Conservation (phyloP, 2,329 filamentous ascomycete genomes). For the Fusarium verticillioides region DNA sequence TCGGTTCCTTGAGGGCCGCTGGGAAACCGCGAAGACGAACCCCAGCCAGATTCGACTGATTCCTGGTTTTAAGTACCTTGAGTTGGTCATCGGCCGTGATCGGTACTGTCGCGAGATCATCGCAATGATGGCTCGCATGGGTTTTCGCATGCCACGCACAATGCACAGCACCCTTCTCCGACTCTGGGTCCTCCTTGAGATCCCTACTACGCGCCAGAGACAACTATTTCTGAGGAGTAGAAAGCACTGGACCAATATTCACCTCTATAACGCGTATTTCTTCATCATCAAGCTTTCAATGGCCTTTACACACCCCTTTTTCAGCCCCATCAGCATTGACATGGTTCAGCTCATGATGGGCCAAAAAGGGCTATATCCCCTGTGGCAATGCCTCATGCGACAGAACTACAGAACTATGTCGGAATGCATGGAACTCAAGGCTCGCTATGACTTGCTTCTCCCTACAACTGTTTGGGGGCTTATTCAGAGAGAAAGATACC, state of each 20-base stretch:
- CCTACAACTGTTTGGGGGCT: conserved; percentile 45
- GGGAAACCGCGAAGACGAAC: conserved; percentile 11
- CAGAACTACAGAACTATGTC: conserved; percentile 59
- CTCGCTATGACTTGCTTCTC: conserved; percentile 66
- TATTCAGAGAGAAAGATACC: conserved; percentile 31
- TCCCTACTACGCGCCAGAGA: conserved; percentile 67
- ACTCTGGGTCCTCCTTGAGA: conserved; percentile 79
- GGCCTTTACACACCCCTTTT: conserved; percentile 72
- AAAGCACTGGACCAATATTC: conserved; percentile 65
- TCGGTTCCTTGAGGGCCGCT: conserved; percentile 6
- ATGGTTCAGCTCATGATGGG: conserved; percentile 69
- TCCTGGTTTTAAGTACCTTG: conserved; percentile 74
- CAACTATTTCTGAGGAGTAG: conserved; percentile 63
- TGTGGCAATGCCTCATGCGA: conserved; percentile 70
- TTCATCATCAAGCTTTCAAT: conserved; percentile 80
- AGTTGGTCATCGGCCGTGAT: conserved; percentile 71
- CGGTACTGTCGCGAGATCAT: conserved; percentile 70
- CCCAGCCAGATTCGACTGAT: conserved; percentile 58
- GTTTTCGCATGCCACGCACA: conserved; percentile 64
- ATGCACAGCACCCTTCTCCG: conserved; percentile 66
- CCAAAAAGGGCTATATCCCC: conserved; percentile 64
- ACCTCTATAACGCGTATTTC: conserved; percentile 70
- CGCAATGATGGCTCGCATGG: conserved; percentile 66
- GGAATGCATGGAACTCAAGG: conserved; percentile 67
- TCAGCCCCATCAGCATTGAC: conserved; percentile 60